Base-by-base conservation (phyloP, 2,329 filamentous ascomycete species). In the Fusarium sp. region DNA sequence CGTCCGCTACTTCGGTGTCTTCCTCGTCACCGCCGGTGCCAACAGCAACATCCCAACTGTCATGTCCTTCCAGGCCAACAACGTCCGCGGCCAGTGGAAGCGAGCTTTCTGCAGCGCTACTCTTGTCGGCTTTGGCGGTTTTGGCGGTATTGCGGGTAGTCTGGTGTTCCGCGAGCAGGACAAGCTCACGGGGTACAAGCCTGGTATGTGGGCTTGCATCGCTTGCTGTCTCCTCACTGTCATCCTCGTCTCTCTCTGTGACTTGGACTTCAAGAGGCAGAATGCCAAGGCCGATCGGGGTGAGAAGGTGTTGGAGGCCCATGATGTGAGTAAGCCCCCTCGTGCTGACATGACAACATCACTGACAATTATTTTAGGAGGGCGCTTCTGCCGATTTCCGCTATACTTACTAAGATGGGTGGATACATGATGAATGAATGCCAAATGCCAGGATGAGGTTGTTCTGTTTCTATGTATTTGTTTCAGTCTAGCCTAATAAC, bases 41-140 rank as follows among this genome's bases (percentile, higher is more conserved):
- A 95, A 95, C 81, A 89, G 91, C 73, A 96, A 96, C 80, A 86
- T 96, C 9, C 94, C 94, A 0, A 87, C 90, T 4, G 86, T 90
- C 51, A 90, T 97, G 85, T 89, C 93, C 1, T 96, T 94, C 84
- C 94, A 96, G 84, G 93, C 93, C 47, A 96, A 96, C 83, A 97
- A 97, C 82, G 92, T 97, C 78, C 91, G 93, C 60, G 94, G 94
- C 0, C 94, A 96, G 83, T 97, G 94, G 93, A 97, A 96, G 84
- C 90, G 94, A 54, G 94, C 94, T 2, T 91, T 96, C 75, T 92
- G 90, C 80, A 93, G 90, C 67, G 93, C 94, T 6, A 92, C 91
- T 0, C 87, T 96, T 5, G 92, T 96, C 8, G 92, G 92, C 3
- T 90, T 93, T 56, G 93, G 93, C 13, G 93, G 93, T 6, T 85